Conservation (phyloP, 2,329 filamentous ascomycete species). For the Remersonia thermophila region DNA sequence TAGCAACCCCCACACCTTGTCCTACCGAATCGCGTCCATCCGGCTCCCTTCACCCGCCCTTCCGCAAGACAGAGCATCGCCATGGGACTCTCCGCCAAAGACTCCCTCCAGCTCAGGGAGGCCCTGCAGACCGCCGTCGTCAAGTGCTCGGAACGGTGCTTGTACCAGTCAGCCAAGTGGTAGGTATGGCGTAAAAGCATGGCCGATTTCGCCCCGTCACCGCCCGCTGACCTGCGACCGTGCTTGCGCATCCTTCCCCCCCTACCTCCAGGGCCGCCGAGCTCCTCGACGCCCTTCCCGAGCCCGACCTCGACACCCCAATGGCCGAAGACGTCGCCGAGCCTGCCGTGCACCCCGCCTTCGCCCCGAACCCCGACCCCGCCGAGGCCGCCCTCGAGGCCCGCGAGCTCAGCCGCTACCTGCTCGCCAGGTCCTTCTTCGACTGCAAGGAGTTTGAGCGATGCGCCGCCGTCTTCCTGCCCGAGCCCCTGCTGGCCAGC, state of each 20-base stretch:
- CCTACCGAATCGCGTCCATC: too few relatives aligned
- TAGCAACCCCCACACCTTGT: too few relatives aligned
- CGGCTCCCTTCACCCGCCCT: too few relatives aligned
- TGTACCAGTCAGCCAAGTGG: conserved; percentile 97
- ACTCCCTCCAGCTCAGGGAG: conserved; percentile 52
- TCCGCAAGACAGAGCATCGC: too few relatives aligned
- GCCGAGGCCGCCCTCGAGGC: conserved; percentile 65
- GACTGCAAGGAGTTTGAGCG: conserved; percentile 93
- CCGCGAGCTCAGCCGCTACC: conserved; percentile 68
- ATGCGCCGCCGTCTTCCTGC: conserved; percentile 78
- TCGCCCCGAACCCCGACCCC: conserved; percentile 50
- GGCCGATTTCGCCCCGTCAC: too few relatives aligned
- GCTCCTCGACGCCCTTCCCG: conserved; percentile 71
- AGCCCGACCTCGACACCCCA: conserved; percentile 42
- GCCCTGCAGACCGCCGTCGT: conserved; percentile 76
- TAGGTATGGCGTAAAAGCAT: conserved; percentile 27
- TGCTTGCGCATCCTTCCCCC: conserved; percentile 8
- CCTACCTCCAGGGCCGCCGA: conserved; percentile 65
- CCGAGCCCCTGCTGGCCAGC: conserved; percentile 62
- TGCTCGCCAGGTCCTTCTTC: conserved; percentile 87
- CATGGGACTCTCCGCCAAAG: conserved; percentile 45
- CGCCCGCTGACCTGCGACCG: background rate
- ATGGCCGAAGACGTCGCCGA: too few relatives aligned
- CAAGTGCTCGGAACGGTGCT: conserved; percentile 84
- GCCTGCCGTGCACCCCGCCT: conserved; percentile 29